Evolutionary conservation across 1,284 basidiomycete species (phyloP).

Genomic region (Mycosarcoma mackinlayi): DNA sequence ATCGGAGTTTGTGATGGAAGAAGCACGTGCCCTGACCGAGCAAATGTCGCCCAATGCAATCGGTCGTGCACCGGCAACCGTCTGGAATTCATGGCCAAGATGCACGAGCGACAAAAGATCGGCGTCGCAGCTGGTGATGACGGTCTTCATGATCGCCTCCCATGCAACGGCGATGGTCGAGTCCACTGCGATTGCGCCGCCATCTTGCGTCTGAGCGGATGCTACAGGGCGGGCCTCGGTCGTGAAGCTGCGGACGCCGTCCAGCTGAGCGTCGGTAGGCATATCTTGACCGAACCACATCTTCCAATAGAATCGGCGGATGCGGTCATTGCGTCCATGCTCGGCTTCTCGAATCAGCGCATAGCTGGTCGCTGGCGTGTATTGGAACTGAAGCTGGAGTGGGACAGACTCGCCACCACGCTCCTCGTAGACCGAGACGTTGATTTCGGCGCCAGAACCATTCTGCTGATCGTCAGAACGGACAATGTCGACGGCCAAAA

Average conservation of each 20-base stretch:
- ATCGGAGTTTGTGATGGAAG: constrained; percentile 88
- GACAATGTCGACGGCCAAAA: constrained; percentile 80
- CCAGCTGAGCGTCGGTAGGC: constrained; percentile 69
- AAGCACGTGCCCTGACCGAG: constrained; percentile 86
- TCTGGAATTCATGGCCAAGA: constrained; percentile 92
- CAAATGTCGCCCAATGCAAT: constrained; percentile 88
- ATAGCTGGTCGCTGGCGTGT: constrained; percentile 77
- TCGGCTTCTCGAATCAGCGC: constrained; percentile 92
- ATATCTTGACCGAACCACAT: constrained; percentile 76
- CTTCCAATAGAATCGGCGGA: constrained; percentile 74
- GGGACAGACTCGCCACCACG: constrained; percentile 82
- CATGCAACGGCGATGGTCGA: constrained; percentile 97
- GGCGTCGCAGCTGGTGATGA: constrained; percentile 57
- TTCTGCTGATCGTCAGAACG: not conserved
- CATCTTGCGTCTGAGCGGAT: constrained; percentile 2
- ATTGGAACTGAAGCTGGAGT: constrained; percentile 76
- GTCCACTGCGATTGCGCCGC: constrained; percentile 77
- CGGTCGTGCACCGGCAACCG: constrained; percentile 80
- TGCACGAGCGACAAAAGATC: constrained; percentile 89
- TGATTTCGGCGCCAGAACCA: constrained; percentile 71
- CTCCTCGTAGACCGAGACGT: constrained; percentile 85
- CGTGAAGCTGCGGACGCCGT: constrained; percentile 72
- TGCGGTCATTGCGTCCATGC: constrained; percentile 84
- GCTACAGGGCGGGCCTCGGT: constrained; percentile 84
- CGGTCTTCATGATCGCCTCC: constrained; percentile 69